phyloP scores from a whole-genome alignment of 2,329 filamentous ascomycete genomes.

The Phaeosphaeriaceae sp. region DNA sequence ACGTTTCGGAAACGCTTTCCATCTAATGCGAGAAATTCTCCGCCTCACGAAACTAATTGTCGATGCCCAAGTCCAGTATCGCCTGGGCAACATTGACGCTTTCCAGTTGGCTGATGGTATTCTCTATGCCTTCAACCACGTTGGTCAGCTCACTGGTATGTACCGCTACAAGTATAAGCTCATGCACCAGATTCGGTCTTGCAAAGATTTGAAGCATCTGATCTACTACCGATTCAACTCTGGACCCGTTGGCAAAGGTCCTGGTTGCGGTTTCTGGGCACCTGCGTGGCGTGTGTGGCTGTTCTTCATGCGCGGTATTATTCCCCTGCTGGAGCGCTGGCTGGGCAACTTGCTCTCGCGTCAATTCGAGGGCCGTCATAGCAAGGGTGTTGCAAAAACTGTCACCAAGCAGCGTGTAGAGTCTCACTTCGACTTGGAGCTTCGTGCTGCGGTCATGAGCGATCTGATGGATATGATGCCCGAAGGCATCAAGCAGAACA shows the following conservation, averaged over 20 bases:
- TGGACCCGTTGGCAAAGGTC: constrained; percentile 94
- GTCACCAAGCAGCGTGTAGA: constrained; percentile 99
- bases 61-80: constrained; percentile 97
- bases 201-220: constrained; percentile 98
- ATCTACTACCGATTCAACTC: constrained; percentile 99
- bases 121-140: constrained; percentile 98
- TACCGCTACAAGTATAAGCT: constrained; percentile 99
- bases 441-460: constrained; percentile 97
- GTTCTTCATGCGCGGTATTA: constrained; percentile 99
- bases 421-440: constrained; percentile 96
- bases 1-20: constrained; percentile 97
- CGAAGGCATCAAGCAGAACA: constrained; percentile 98
- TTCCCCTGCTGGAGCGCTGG: constrained; percentile 95
- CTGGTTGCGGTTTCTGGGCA: constrained; percentile 98
- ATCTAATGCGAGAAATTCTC: constrained; percentile 97
- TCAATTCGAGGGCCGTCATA: constrained; percentile 97
- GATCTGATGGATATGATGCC: constrained; percentile 99
- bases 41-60: constrained; percentile 97
- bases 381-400: constrained; percentile 98
- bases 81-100: constrained; percentile 96
- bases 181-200: constrained; percentile 99
- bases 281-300: constrained; percentile 99
- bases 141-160: constrained; percentile 98
- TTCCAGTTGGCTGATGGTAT: constrained; percentile 99
- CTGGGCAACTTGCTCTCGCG: constrained; percentile 94